Conservation (phyloP, 2,329 filamentous ascomycete species). For the Didymella exigua region DNA sequence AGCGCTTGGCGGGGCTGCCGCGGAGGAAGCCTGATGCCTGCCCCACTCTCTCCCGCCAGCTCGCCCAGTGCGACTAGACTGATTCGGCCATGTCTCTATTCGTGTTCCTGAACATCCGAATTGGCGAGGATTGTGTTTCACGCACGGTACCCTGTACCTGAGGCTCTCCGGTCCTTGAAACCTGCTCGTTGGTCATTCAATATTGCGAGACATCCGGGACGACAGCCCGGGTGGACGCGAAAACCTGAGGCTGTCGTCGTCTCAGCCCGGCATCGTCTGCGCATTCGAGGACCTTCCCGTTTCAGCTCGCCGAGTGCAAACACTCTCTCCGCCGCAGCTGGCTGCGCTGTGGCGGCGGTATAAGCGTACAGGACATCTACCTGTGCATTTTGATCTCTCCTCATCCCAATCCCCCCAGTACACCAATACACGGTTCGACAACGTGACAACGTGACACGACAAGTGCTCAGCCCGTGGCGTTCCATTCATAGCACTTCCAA, state of each 20-base stretch:
- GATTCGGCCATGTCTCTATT: slow-evolving; percentile 8
- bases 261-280: slow-evolving; percentile 28
- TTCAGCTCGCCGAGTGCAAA: slow-evolving; percentile 31
- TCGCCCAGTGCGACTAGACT: too few species aligned
- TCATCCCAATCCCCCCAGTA: background rate
- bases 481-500: slow-evolving; percentile 23
- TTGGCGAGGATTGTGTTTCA: slow-evolving; percentile 12
- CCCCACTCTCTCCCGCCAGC: slow-evolving; percentile 1
- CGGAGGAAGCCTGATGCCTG: background rate
- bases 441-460: slow-evolving; percentile 4
- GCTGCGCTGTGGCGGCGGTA: background rate
- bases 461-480: slow-evolving; percentile 10
- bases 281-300: slow-evolving; percentile 30
- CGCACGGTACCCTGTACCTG: slow-evolving; percentile 3
- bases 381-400: background rate
- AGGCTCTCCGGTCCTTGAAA: slow-evolving; percentile 14
- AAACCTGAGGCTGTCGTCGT: slow-evolving; percentile 30
- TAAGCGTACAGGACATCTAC: background rate
- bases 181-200: slow-evolving; percentile 6
- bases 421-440: too few species aligned
- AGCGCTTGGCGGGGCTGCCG: slow-evolving; percentile 24
- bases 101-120: background rate
- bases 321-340: slow-evolving; percentile 15
- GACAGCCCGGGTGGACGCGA: background rate
- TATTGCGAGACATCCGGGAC: background rate